Base-by-base conservation (phyloP, 331 rosid genomes). In the Rhamnella rubrinervis region DNA sequence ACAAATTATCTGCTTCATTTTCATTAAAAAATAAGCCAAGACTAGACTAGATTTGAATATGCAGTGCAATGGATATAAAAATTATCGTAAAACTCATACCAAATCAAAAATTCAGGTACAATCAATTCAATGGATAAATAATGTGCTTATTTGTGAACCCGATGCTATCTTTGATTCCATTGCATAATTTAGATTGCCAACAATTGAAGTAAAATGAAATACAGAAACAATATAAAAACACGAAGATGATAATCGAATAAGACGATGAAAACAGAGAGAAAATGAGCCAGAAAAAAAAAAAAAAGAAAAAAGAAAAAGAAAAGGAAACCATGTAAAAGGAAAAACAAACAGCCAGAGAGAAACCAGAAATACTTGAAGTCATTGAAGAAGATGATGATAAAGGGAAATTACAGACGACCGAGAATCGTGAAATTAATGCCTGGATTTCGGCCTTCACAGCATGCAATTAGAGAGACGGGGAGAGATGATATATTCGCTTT, bases 391-490 rank as follows among this genome's bases (percentile, higher is more conserved):
- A 46, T 60, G 50, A 57, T 9, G 74, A 15, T 63, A 72, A 53
- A 62, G 65, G 63, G 63, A 39, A 62, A 72, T 81, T 69, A 83
- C 90, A 37, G 67, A 61, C 21, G 19, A 50, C 38, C 67, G 26
- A 57, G 35, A 59, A 31, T 68, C 41, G 63, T 2, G 6, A 20
- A 12, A 49, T 11, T 25, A 28, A 20, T 20, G 25, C 71, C 41
- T 26, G 2, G 62, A n/a, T 26, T 26, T 41, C 10, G 0, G 18
- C 11, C 53, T 63, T 2, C 37, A 44, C 16, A 44, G 23, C 58
- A 53, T 17, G 40, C 55, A 64, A 26, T 10, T 23, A 55, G 35
- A 13, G 31, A 9, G 39, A 67, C 15, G 0, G 68, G 14, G 67
- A 20, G 0, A 6, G 21, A 44, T 15, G 2, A 9, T 1, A 18